Base-by-base conservation (phyloP, 352 stramenopile species). In the Nothophytophthora sp. region DNA sequence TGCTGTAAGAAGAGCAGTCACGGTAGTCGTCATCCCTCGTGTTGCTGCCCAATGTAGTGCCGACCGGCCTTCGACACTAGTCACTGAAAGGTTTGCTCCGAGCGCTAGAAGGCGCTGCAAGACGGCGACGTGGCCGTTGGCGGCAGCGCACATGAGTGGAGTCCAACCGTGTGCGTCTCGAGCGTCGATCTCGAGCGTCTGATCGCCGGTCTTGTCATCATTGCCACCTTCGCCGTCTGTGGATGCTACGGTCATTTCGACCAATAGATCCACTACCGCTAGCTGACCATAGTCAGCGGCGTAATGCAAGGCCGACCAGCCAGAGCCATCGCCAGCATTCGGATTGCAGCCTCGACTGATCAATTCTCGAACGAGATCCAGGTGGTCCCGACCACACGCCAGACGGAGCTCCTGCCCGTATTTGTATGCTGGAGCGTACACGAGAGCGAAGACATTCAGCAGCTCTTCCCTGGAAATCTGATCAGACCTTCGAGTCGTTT, bases 371-470 rank as follows among this genome's bases (percentile, higher is more conserved):
- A 86, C 60, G 0, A 64, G 44, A 1, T 82, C 62, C 4, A 74
- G 11, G 34, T 86, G 57, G 0, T 75, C 75, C n/a, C 81, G 76
- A 25, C 79, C 76, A 56, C 72, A 86, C 0, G 69, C 73, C 0
- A 86, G 33, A 2, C 81, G 74, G 2, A 92, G 57, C 13, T 87
- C 66, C 32, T 92, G 74, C 0, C 81, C 78, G 33, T 72, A 90
- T 49, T 90, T 90, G 60, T 86, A 88, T 2, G 76, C 76, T 4
- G 81, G 81, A 0, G 81, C 74, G 47, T 87, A 89, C 13, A 86
- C 50, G 1, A 75, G 38, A 10, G 77, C 71, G 44, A 88, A 92
- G 2, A 86, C 29, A 20, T 76, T 87, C 1, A 89, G 42, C 20
- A 87, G 63, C 36, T 76, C 73, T 42, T 52, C 45, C 23, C 37